Conservation (phyloP, 2,329 filamentous ascomycete genomes). For the Thermoascus crustaceus region DNA sequence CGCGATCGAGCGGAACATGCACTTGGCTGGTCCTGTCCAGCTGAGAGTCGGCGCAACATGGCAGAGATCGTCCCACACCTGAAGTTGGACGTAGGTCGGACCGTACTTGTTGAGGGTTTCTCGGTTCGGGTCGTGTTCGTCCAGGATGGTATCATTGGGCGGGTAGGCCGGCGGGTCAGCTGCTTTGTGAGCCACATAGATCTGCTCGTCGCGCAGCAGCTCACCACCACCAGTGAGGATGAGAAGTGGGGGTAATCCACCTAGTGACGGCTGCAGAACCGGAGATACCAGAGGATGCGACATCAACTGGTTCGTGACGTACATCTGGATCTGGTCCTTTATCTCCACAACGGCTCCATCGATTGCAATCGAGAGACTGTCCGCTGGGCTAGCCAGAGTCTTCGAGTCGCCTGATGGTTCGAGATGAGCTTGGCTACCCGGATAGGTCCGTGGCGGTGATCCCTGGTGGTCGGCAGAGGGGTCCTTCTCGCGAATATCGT, state of each 20-base stretch:
- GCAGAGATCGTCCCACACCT: conserved; percentile 93
- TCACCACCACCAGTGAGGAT: conserved; percentile 85
- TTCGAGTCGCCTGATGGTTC: no score
- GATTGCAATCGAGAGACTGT: conserved; percentile 57
- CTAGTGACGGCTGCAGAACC: conserved; percentile 76
- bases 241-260: conserved; percentile 78
- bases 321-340: conserved; percentile 88
- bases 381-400: conserved; percentile 12
- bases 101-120: conserved; percentile 55
- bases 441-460: background rate
- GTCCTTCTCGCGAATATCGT: conserved; percentile 17
- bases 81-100: conserved; percentile 84
- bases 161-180: conserved; percentile 73
- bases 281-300: conserved; percentile 86
- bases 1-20: conserved; percentile 86
- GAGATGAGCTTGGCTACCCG: background rate
- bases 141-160: conserved; percentile 55
- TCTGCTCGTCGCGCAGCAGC: conserved; percentile 84
- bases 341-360: conserved; percentile 64
- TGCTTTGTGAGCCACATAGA: conserved; percentile 90
- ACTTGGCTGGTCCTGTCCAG: conserved; percentile 91
- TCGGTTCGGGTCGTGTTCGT: conserved; percentile 52
- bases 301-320: conserved; percentile 74
- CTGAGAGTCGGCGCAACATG: conserved; percentile 89
- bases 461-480: conserved; percentile 16